A percentile compares a stretch with the other conserved stretches of the same genome.
These are phyloP conservation scores for Phytophthora melonis DNA, from an alignment of 352 stramenopile species.

Conservation along the genomic window DNA sequence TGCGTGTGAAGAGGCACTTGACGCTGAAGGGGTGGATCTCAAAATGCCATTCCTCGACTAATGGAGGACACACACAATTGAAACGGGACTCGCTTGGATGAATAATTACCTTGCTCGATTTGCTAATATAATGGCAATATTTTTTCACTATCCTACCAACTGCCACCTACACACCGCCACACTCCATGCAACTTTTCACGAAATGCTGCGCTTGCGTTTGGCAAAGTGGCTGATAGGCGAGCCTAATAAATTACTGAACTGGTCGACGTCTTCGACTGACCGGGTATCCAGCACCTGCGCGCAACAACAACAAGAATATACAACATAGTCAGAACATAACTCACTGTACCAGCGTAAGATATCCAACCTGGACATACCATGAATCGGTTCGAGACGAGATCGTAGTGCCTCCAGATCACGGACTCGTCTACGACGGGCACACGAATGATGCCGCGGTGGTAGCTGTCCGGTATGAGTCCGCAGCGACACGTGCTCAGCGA, in stretches of 20 bases:
- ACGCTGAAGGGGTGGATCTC: conserved; percentile 29
- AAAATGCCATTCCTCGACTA: background rate
- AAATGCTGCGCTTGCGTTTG: conserved; percentile 48
- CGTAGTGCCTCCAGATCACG: conserved; percentile 81
- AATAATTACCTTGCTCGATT: conserved; percentile 9
- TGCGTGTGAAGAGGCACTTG: conserved; percentile 27
- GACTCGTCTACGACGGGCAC: conserved; percentile 79
- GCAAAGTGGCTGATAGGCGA: conserved; percentile 33
- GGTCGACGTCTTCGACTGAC: conserved; percentile 41
- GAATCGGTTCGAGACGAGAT: conserved; percentile 67
- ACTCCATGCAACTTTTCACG: conserved; percentile 17
- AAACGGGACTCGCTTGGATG: background rate
- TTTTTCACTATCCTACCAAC: conserved; percentile 2
- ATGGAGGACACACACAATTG: background rate
- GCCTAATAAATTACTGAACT: conserved; percentile 46
- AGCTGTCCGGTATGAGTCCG: conserved; percentile 76
- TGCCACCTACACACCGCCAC: background rate
- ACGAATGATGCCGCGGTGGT: conserved; percentile 72
- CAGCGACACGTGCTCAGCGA: conserved; percentile 72
- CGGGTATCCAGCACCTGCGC: conserved; percentile 46
- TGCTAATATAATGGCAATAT: conserved; percentile 31
- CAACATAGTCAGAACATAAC: too few species aligned
- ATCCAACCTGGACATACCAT: conserved; percentile 55
- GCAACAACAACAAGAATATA: background rate
- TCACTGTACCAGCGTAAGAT: too few species aligned